Percentiles rank a stretch among this genome's conserved stretches.
Conservation (phyloP, 805 yeast genomes). For the Saturnispora mendoncae region DNA sequence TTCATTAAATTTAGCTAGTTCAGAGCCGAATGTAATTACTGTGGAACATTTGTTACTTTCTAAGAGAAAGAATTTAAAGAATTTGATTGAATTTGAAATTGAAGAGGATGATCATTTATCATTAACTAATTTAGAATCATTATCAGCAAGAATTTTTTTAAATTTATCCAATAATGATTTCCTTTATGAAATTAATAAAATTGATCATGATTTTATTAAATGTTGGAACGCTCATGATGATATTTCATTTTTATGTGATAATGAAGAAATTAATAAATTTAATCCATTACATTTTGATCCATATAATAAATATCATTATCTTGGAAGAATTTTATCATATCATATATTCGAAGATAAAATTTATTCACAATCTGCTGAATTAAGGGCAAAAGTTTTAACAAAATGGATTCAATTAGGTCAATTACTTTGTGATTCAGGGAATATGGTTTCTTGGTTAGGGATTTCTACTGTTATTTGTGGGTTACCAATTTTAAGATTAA, state of each 20-base stretch:
- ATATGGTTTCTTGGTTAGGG: constrained; percentile 92
- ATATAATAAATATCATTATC: constrained; percentile 57
- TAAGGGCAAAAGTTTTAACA: constrained; percentile 57
- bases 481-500: constrained; percentile 67
- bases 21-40: background rate
- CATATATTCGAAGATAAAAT: constrained; percentile 56
- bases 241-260: constrained; percentile 41
- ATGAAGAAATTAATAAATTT: constrained; percentile 31
- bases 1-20: background rate
- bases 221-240: constrained; percentile 78
- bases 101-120: constrained; percentile 11
- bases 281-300: constrained; percentile 78
- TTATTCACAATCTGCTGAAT: constrained; percentile 27
- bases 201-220: constrained; percentile 56
- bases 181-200: constrained; percentile 55
- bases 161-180: constrained; percentile 43
- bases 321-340: constrained; percentile 58
- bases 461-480: constrained; percentile 78
- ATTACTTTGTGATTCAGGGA: constrained; percentile 68
- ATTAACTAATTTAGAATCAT: background rate
- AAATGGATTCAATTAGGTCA: constrained; percentile 86
- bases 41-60: constrained; percentile 45
- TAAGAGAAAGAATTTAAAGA: constrained; percentile 39
- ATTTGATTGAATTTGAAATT: constrained; percentile 28
- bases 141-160: constrained; percentile 39